Evolutionary conservation across 192 early-diverging fungal species (phyloP).

Genomic region (Coemansia interrupta): DNA sequence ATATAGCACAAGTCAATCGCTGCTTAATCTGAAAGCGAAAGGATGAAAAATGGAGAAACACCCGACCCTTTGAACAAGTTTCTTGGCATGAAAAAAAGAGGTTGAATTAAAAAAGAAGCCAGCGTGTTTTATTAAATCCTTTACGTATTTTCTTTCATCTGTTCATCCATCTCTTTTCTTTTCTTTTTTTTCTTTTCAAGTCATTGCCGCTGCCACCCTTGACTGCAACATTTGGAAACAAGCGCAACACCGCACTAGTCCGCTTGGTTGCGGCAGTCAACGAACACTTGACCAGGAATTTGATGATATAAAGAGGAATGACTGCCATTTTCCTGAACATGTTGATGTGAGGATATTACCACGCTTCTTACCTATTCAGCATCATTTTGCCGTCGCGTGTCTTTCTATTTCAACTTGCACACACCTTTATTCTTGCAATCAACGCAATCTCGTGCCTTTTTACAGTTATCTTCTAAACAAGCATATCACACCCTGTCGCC

Average conservation of each 20-base stretch:
- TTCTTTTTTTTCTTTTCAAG: too few species aligned
- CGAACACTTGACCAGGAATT: conserved; percentile 3
- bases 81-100: neutral
- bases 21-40: neutral
- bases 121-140: neutral
- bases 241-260: too few species aligned
- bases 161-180: too few species aligned
- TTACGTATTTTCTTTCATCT: neutral
- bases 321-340: neutral
- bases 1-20: too few species aligned
- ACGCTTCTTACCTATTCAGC: too few species aligned
- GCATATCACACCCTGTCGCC: too few species aligned
- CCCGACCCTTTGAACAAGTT: neutral
- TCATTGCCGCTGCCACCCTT: too few species aligned
- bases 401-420: neutral
- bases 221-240: too few species aligned
- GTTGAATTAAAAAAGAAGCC: neutral
- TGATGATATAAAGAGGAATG: neutral
- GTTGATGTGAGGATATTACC: neutral
- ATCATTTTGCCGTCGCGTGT: too few species aligned
- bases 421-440: neutral
- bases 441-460: neutral
- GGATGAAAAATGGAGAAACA: too few species aligned
- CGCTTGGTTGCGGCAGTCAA: neutral
- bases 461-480: too few species aligned